A percentile compares a stretch with the other conserved stretches of the same genome.
These are phyloP conservation scores for Vigna trinervia DNA, from an alignment of 306 rosid species.

Conservation along the genomic window DNA sequence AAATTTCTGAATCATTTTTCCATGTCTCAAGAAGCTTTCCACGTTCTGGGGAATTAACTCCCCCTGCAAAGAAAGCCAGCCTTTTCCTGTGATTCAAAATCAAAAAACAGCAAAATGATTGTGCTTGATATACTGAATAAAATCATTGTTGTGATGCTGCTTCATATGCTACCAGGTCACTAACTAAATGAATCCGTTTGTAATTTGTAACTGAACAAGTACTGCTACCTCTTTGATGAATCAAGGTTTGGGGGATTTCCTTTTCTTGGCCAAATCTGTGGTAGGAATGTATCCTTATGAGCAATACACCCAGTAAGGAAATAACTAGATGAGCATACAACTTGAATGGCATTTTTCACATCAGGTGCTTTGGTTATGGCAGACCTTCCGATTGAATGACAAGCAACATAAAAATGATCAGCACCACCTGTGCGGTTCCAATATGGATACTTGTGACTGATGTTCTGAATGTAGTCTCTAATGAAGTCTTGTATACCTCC, in stretches of 20 bases:
- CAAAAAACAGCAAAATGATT: constrained; percentile 2
- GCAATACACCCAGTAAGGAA: constrained; percentile 62
- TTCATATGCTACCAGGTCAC: not conserved
- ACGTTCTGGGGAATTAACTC: constrained; percentile 66
- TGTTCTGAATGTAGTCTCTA: constrained; percentile 61
- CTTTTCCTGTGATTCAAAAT: constrained; percentile 54
- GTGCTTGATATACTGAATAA: constrained; percentile 8
- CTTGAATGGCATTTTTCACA: constrained; percentile 73
- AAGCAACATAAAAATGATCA: constrained; percentile 83
- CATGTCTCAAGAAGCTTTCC: constrained; percentile 60
- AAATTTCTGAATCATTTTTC: constrained; percentile 78
- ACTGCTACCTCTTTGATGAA: constrained; percentile 66
- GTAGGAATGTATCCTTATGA: constrained; percentile 79
- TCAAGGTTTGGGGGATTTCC: constrained; percentile 60
- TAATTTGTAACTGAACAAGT: constrained; percentile 1
- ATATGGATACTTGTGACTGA: constrained; percentile 62
- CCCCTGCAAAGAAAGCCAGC: constrained; percentile 92
- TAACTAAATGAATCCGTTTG: not conserved
- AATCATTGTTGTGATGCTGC: not conserved
- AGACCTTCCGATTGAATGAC: constrained; percentile 79
- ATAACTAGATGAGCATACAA: constrained; percentile 84
- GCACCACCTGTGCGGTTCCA: constrained; percentile 84
- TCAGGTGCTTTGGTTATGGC: constrained; percentile 72
- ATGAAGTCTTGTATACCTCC: constrained; percentile 69
- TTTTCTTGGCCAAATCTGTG: constrained; percentile 83